Percentiles rank a stretch among this genome's conserved stretches.
phyloP scores from a whole-genome alignment of 345 rosid genomes.

The Hypericum perforatum region DNA sequence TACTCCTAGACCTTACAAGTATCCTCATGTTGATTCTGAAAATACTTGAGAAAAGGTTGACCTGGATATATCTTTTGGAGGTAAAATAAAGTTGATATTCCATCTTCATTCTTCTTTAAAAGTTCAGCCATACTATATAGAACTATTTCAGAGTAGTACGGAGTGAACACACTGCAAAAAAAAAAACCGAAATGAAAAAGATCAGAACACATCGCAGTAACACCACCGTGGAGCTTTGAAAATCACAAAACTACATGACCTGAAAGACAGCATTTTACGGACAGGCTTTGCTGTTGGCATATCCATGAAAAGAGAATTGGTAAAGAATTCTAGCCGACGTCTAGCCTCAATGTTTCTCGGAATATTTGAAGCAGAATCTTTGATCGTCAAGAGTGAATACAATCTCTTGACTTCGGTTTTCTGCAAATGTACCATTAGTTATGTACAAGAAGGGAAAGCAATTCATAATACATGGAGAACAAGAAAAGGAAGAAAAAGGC shows the following conservation, averaged over 20 bases:
- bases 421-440: constrained; percentile 36
- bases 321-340: constrained; percentile 80
- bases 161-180: constrained; percentile 85
- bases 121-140: constrained; percentile 91
- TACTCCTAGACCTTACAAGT: no score
- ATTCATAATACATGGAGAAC: constrained; percentile 10
- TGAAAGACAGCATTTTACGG: constrained; percentile 71
- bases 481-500: constrained; percentile 3
- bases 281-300: constrained; percentile 72
- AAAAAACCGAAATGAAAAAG: constrained; percentile 13
- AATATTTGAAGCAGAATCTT: constrained; percentile 82
- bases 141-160: constrained; percentile 91
- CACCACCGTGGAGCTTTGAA: constrained; percentile 1
- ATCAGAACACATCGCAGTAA: constrained; percentile 12
- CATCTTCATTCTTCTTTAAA: constrained; percentile 85
- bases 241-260: constrained; percentile 30
- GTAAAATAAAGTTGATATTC: constrained; percentile 88
- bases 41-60: constrained; percentile 13
- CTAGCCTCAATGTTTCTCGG: constrained; percentile 92
- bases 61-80: constrained; percentile 99
- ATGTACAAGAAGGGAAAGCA: constrained; percentile 5
- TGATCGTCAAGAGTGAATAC: constrained; percentile 71
- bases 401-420: constrained; percentile 64
- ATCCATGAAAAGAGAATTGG: constrained; percentile 93
- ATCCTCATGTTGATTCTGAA: no score